phyloP scores from a whole-genome alignment of 2,329 filamentous ascomycete genomes.

The Phyllosticta paracitricarpa region DNA sequence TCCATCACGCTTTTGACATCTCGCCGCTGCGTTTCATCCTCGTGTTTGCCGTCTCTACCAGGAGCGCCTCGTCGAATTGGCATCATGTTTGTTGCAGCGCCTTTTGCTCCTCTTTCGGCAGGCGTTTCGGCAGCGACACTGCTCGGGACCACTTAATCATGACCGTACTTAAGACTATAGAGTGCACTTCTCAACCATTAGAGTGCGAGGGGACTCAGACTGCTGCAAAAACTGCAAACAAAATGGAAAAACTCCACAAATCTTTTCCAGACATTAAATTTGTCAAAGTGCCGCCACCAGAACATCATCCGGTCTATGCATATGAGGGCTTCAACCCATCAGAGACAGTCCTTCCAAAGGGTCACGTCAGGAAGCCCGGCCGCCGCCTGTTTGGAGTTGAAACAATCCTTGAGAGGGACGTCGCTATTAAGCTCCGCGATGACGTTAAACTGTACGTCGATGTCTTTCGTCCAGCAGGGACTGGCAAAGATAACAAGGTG shows the following conservation, averaged over 20 bases:
- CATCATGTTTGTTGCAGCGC: too few species aligned
- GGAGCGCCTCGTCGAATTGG: neutral
- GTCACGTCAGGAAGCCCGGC: neutral
- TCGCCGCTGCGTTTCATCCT: too few species aligned
- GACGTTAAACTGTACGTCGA: constrained; percentile 34
- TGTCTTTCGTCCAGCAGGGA: constrained; percentile 33
- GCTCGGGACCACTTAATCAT: constrained; percentile 1
- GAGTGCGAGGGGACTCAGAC: too few species aligned
- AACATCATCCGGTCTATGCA: neutral
- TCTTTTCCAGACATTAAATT: constrained; percentile 2
- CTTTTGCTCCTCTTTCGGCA: neutral
- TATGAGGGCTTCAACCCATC: constrained; percentile 9
- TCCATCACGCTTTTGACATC: too few species aligned
- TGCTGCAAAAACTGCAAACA: neutral
- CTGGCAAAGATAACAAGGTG: constrained; percentile 19
- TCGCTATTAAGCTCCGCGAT: constrained; percentile 34
- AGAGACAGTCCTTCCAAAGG: neutral
- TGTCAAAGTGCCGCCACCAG: neutral
- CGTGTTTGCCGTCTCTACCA: neutral
- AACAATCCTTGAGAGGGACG: constrained; percentile 36
- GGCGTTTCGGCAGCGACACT: neutral
- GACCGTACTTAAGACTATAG: neutral
- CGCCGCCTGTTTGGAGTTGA: constrained; percentile 24
- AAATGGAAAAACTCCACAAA: neutral
- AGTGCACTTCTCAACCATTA: too few species aligned